These are phyloP conservation scores for Arthrobotrys pseudoclavata DNA, from an alignment of 2,329 filamentous ascomycete species.

Conservation along the genomic window DNA sequence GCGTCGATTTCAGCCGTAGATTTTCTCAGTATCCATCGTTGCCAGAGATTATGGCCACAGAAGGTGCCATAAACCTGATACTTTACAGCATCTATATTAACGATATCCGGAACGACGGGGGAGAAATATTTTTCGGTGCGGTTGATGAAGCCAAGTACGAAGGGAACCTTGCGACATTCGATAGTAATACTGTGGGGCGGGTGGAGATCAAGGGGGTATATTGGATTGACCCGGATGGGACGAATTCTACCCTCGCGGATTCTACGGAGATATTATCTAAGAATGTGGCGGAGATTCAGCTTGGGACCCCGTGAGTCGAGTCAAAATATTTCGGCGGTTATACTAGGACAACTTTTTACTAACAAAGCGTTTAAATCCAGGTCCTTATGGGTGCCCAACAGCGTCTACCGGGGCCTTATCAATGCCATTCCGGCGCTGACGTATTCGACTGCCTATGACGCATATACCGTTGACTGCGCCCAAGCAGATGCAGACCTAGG, in stretches of 20 bases:
- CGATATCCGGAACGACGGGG: constrained; percentile 53
- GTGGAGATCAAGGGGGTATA: constrained; percentile 40
- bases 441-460: constrained; percentile 40
- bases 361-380: constrained; percentile 14
- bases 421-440: constrained; percentile 33
- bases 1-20: constrained; percentile 32
- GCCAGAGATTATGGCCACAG: constrained; percentile 38
- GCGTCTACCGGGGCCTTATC: constrained; percentile 28
- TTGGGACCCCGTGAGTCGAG: constrained; percentile 49
- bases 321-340: not conserved
- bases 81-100: constrained; percentile 53
- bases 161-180: constrained; percentile 28
- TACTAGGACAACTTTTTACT: not conserved
- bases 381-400: constrained; percentile 48
- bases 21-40: constrained; percentile 42
- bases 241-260: constrained; percentile 32
- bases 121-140: constrained; percentile 52
- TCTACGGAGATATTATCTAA: not conserved
- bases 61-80: constrained; percentile 30
- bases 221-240: constrained; percentile 35
- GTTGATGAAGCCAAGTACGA: constrained; percentile 44
- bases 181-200: constrained; percentile 28
- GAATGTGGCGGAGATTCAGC: constrained; percentile 45
- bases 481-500: constrained; percentile 20
- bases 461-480: constrained; percentile 38